These are phyloP conservation scores for Aspergillus sp. DNA, from an alignment of 2,329 filamentous ascomycete species.

Conservation along the genomic window DNA sequence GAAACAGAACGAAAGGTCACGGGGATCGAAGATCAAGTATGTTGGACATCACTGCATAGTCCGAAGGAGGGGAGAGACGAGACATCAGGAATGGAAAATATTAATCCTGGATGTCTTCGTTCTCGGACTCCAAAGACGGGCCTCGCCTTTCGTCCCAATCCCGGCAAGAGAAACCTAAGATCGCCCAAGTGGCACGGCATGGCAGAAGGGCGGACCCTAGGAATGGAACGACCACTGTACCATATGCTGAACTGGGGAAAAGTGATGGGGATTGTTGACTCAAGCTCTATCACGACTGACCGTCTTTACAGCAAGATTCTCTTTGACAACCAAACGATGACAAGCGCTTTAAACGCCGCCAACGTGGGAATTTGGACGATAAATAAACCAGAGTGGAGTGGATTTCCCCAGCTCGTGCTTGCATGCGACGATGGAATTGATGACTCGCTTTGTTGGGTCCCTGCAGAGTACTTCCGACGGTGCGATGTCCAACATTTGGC, in stretches of 20 bases:
- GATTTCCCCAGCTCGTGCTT: not conserved
- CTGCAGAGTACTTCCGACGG: not conserved
- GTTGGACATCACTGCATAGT: conserved; percentile 33
- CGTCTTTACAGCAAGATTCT: conserved; percentile 5
- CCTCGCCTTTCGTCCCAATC: conserved; percentile 10
- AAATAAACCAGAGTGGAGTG: not conserved
- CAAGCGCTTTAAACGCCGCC: conserved; percentile 32
- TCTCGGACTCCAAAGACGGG: conserved; percentile 1
- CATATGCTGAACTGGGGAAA: too few species aligned
- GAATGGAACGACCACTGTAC: too few species aligned
- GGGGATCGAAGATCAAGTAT: conserved; percentile 16
- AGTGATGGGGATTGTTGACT: too few species aligned
- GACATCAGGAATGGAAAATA: conserved; percentile 2
- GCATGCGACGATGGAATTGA: not conserved
- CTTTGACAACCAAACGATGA: conserved; percentile 12
- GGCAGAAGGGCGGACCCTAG: too few species aligned
- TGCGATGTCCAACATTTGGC: not conserved
- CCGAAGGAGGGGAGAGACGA: conserved; percentile 15
- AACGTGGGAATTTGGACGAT: conserved; percentile 8
- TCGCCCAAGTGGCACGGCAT: conserved; percentile 8
- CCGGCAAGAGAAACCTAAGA: conserved; percentile 11
- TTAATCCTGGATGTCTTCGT: not conserved
- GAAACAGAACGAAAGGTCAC: conserved; percentile 14
- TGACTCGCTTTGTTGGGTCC: not conserved
- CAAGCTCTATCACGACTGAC: conserved; percentile 5